phyloP scores from a whole-genome alignment of 495 filamentous ascomycete genomes.

The Niebla homalea region DNA sequence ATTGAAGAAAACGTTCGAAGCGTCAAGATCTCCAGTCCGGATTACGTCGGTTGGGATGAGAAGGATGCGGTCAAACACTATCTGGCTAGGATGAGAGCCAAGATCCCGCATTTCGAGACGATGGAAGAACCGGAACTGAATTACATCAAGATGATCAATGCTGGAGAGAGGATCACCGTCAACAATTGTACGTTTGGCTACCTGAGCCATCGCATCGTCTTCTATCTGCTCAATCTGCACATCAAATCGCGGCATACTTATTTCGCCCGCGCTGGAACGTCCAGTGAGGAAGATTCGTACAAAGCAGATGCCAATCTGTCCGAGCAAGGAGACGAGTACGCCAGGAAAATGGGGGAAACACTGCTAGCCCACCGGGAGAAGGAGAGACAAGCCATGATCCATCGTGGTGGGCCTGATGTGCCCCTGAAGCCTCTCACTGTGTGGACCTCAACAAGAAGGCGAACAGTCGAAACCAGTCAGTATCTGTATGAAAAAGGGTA shows the following conservation, averaged over 20 bases:
- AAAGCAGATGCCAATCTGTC: conserved; percentile 79
- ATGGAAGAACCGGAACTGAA: conserved; percentile 91
- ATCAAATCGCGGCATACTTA: conserved; percentile 90
- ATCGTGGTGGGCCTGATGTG: conserved; percentile 50
- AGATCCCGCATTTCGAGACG: conserved; percentile 91
- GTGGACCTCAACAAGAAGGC: conserved; percentile 86
- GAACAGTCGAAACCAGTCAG: conserved; percentile 83
- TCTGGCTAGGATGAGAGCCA: conserved; percentile 70
- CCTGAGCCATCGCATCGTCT: conserved; percentile 89
- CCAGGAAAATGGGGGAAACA: conserved; percentile 72
- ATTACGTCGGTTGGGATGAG: conserved; percentile 67
- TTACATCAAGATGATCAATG: conserved; percentile 99
- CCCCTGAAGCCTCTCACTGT: conserved; percentile 71
- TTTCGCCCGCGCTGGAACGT: conserved; percentile 70
- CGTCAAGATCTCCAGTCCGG: conserved; percentile 97
- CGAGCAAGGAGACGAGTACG: conserved; percentile 71
- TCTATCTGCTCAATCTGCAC: conserved; percentile 93
- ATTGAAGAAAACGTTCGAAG: conserved; percentile 94
- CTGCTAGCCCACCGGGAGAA: conserved; percentile 68
- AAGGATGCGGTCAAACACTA: conserved; percentile 89
- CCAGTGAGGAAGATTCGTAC: conserved; percentile 70
- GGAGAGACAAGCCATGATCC: conserved; percentile 56
- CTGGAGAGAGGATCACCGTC: conserved; percentile 78
- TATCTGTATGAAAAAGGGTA: conserved; percentile 65
- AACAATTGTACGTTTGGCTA: conserved; percentile 96